Conservation (phyloP, 495 filamentous ascomycete species). For the Barbatosphaeria neglecta region DNA sequence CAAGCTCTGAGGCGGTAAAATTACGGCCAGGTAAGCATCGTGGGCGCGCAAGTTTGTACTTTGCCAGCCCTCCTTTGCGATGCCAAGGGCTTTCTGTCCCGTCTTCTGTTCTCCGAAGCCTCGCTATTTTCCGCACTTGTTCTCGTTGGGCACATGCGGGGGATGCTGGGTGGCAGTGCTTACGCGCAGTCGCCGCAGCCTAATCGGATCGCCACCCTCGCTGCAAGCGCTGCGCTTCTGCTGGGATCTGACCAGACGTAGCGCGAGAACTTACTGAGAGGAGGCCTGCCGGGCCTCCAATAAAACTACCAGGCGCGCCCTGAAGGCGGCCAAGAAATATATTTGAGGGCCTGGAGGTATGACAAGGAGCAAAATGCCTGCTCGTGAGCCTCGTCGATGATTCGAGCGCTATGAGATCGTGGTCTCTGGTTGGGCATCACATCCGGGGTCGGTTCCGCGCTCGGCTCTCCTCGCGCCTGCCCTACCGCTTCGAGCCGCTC, state of each 20-base stretch:
- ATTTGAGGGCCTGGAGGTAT: not conserved
- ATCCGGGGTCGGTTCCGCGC: not conserved
- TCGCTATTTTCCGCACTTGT: too few species aligned
- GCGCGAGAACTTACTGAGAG: too few species aligned
- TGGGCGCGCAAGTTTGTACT: too few species aligned
- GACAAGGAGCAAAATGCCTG: not conserved
- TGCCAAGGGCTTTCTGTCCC: too few species aligned
- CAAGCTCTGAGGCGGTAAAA: too few species aligned
- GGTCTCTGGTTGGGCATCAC: not conserved
- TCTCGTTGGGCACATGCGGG: too few species aligned
- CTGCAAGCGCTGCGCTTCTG: not conserved
- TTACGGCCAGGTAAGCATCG: too few species aligned
- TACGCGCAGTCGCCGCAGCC: not conserved
- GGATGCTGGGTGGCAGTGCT: not conserved
- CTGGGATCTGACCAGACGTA: not conserved
- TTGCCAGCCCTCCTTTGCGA: too few species aligned
- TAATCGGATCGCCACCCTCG: not conserved
- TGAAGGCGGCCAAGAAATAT: too few species aligned
- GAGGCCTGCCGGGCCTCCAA: too few species aligned
- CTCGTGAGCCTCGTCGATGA: not conserved
- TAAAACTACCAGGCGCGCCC: too few species aligned
- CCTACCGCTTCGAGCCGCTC: slow-evolving; percentile 3
- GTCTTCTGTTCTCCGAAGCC: too few species aligned
- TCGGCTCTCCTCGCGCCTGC: not conserved
- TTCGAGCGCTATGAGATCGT: not conserved